phyloP scores from a whole-genome alignment of 495 filamentous ascomycete species.

The Viridothelium virens region DNA sequence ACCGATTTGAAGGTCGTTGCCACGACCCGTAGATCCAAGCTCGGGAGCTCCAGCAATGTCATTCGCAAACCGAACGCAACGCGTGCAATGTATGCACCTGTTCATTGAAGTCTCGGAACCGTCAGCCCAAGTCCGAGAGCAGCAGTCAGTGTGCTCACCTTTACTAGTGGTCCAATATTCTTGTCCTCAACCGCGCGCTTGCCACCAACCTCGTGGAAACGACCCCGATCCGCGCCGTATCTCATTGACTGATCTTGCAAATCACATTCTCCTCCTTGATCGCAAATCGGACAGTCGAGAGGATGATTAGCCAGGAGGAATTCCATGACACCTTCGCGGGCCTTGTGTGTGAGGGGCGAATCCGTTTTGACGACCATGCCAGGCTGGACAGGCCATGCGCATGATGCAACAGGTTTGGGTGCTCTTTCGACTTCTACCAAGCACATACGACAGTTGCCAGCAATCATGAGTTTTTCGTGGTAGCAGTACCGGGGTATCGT shows the following conservation, averaged over 20 bases:
- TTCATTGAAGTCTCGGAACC: slow-evolving; percentile 83
- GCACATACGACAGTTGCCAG: slow-evolving; percentile 99
- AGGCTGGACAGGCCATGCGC: slow-evolving; percentile 95
- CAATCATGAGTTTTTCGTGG: slow-evolving; percentile 99
- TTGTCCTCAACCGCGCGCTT: slow-evolving; percentile 98
- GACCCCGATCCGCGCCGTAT: slow-evolving; percentile 89
- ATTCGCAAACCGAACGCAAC: slow-evolving; percentile 95
- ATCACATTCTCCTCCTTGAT: slow-evolving; percentile 98
- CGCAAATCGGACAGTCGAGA: slow-evolving; percentile 92
- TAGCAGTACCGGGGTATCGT: slow-evolving; percentile 98
- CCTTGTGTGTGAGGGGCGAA: slow-evolving; percentile 91
- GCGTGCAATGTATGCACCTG: slow-evolving; percentile 96
- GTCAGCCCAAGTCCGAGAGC: slow-evolving; percentile 13
- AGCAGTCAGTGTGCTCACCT: slow-evolving; percentile 38
- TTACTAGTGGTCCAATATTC: slow-evolving; percentile 96
- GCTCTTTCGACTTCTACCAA: slow-evolving; percentile 92
- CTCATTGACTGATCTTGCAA: slow-evolving; percentile 98
- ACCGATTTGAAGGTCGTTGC: slow-evolving; percentile 95
- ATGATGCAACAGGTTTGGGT: slow-evolving; percentile 95
- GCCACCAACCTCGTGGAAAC: slow-evolving; percentile 89
- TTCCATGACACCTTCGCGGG: slow-evolving; percentile 97
- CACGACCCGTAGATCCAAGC: slow-evolving; percentile 85
- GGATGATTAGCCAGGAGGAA: slow-evolving; percentile 96
- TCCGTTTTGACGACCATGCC: slow-evolving; percentile 99
- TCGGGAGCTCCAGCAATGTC: slow-evolving; percentile 94